A percentile compares a stretch with the other conserved stretches of the same genome.
phyloP scores from a whole-genome alignment of 164 flowering plant species.

The Magnolia officinalis region DNA sequence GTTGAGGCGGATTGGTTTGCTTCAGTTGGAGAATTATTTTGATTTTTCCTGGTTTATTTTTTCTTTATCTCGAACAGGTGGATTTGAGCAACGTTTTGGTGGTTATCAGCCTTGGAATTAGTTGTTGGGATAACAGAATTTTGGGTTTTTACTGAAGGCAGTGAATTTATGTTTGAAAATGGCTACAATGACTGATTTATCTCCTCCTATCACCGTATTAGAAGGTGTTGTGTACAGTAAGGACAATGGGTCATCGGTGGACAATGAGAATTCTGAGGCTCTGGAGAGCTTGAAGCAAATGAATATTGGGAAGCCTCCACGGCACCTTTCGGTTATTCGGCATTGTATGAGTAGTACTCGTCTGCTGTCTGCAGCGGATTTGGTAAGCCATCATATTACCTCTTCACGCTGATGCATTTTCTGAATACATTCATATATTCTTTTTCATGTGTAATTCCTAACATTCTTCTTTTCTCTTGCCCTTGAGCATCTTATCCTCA shows the following conservation, averaged over 20 bases:
- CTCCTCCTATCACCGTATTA: slow-evolving; percentile 23
- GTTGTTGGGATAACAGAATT: slow-evolving; percentile 1
- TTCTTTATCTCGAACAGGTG: not conserved
- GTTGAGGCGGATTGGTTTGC: not conserved
- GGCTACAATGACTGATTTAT: slow-evolving; percentile 39
- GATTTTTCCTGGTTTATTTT: not conserved
- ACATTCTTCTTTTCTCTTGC: not conserved
- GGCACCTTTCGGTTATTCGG: slow-evolving; percentile 42
- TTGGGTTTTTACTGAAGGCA: slow-evolving; percentile 7
- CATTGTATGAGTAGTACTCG: slow-evolving; percentile 49
- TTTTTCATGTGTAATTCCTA: not conserved
- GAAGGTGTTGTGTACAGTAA: slow-evolving; percentile 30
- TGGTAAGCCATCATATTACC: slow-evolving; percentile 26
- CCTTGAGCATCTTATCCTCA: not conserved
- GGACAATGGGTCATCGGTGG: slow-evolving; percentile 23
- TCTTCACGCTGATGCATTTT: not conserved
- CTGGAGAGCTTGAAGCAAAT: slow-evolving; percentile 28
- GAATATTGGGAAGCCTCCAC: slow-evolving; percentile 51
- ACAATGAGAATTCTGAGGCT: slow-evolving; percentile 31
- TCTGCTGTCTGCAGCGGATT: slow-evolving; percentile 26
- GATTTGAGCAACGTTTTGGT: not conserved
- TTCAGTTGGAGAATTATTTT: not conserved
- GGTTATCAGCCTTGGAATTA: not conserved
- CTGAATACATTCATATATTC: not conserved
- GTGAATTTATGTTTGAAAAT: slow-evolving; percentile 26